Conservation (phyloP, 768 basidiomycete genomes). For the Hemileccinum rubropunctum region DNA sequence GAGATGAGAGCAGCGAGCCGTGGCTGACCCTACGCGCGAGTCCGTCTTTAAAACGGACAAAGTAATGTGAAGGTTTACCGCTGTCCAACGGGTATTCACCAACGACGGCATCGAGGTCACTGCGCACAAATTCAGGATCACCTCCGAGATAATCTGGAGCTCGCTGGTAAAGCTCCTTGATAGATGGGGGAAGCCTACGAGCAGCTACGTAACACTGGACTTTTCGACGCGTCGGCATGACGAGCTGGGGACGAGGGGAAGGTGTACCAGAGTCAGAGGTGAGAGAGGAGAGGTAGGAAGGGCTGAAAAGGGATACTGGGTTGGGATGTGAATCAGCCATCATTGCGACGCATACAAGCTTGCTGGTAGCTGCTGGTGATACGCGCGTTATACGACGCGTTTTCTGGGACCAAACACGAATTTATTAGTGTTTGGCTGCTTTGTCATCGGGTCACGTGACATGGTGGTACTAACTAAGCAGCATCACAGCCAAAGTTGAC, state of each 20-base stretch:
- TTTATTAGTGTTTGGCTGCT: neutral
- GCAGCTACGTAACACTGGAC: slow-evolving; percentile 33
- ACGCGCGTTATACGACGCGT: slow-evolving; percentile 15
- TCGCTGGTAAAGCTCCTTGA: slow-evolving; percentile 43
- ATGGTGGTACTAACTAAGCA: too few relatives aligned
- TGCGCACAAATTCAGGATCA: slow-evolving; percentile 29
- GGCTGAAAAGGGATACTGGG: slow-evolving; percentile 15
- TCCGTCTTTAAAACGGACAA: slow-evolving; percentile 56
- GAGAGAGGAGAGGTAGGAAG: slow-evolving; percentile 15
- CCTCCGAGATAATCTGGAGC: slow-evolving; percentile 33
- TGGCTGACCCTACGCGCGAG: slow-evolving; percentile 53
- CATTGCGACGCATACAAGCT: neutral
- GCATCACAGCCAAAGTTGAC: too few relatives aligned
- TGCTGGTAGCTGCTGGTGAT: neutral
- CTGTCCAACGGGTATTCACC: slow-evolving; percentile 45
- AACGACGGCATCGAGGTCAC: slow-evolving; percentile 47
- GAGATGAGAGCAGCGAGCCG: neutral
- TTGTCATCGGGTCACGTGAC: slow-evolving; percentile 9
- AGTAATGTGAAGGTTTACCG: slow-evolving; percentile 49
- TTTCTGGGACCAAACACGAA: neutral
- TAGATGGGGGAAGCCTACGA: slow-evolving; percentile 37
- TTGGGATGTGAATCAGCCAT: slow-evolving; percentile 18
- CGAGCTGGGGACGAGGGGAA: slow-evolving; percentile 1
- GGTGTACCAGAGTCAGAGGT: slow-evolving; percentile 8
- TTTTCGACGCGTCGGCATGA: slow-evolving; percentile 13